Conservation (phyloP, 768 basidiomycete genomes). For the Leccinum pellstonianum region DNA sequence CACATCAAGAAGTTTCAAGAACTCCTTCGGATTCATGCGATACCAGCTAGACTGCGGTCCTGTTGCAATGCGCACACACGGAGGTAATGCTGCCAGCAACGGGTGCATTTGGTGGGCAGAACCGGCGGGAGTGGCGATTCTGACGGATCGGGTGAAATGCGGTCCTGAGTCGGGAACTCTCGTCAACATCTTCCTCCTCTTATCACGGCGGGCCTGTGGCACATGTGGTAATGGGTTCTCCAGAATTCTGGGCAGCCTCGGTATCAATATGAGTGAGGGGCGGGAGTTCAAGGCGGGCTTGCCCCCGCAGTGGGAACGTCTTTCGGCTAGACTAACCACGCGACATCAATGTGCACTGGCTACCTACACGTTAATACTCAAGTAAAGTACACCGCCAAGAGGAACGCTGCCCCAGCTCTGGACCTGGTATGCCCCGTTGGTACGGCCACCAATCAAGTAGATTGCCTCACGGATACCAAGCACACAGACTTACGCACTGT, state of each 20-base stretch:
- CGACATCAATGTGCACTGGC: background rate
- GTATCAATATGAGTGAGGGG: background rate
- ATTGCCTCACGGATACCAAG: background rate
- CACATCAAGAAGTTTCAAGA: background rate
- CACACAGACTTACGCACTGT: background rate
- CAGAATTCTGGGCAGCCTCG: background rate
- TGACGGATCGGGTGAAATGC: background rate
- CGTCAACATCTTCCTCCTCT: background rate
- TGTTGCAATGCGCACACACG: slow-evolving; percentile 1
- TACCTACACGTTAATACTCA: background rate
- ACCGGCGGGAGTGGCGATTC: background rate
- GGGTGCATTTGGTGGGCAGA: background rate
- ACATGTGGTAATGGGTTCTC: background rate
- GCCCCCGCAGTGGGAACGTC: background rate
- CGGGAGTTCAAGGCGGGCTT: background rate
- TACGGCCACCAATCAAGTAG: background rate
- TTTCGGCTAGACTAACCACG: background rate
- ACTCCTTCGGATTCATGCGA: slow-evolving; percentile 7
- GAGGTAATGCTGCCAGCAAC: slow-evolving; percentile 1
- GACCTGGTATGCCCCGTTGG: background rate
- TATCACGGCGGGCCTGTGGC: slow-evolving; percentile 1
- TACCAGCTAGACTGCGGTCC: slow-evolving; percentile 16
- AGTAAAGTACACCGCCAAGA: background rate
- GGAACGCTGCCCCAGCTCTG: background rate
- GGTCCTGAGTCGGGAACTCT: background rate